Percentiles rank a stretch among this genome's conserved stretches.
Evolutionary conservation across 2,329 filamentous ascomycete genomes (phyloP).

Genomic region (Ramularia endophylla): DNA sequence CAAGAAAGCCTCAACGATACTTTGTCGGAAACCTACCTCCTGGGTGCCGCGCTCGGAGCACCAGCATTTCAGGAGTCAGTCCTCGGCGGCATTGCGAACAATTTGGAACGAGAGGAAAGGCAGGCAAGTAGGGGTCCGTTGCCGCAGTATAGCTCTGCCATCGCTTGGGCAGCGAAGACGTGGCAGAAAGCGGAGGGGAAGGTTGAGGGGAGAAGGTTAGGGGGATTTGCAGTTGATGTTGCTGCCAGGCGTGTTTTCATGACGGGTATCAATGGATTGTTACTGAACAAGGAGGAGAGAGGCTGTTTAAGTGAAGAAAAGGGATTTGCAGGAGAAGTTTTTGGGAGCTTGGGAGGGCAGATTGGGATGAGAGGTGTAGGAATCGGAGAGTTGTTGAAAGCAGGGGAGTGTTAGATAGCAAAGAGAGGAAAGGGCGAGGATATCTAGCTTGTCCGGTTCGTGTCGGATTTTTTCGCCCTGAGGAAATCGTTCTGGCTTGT

Average conservation of each 20-base stretch:
- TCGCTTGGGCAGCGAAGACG: slow-evolving; percentile 3
- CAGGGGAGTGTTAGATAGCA: not conserved
- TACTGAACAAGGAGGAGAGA: slow-evolving; percentile 6
- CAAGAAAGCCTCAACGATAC: too few relatives aligned
- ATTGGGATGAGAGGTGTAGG: slow-evolving; percentile 7
- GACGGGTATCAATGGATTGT: slow-evolving; percentile 5
- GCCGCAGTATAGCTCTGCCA: not conserved
- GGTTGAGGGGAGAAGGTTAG: not conserved
- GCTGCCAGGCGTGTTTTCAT: slow-evolving; percentile 7
- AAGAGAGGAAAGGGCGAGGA: not conserved
- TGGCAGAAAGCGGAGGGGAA: not conserved
- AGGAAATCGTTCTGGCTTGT: too few relatives aligned
- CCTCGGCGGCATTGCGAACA: not conserved
- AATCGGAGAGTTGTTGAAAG: slow-evolving; percentile 6
- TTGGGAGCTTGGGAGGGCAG: slow-evolving; percentile 8
- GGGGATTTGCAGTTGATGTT: slow-evolving; percentile 9
- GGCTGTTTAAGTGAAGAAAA: not conserved
- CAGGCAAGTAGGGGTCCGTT: not conserved
- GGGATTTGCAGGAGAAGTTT: slow-evolving; percentile 2
- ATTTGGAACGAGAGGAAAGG: not conserved
- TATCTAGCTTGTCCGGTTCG: too few relatives aligned
- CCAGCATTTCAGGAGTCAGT: not conserved
- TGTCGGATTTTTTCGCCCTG: too few relatives aligned
- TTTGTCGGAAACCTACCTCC: not conserved
- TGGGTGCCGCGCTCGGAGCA: not conserved